Evolutionary conservation across 305 asterid genomes (phyloP).

Genomic region (Stenogyne calaminthoides): DNA sequence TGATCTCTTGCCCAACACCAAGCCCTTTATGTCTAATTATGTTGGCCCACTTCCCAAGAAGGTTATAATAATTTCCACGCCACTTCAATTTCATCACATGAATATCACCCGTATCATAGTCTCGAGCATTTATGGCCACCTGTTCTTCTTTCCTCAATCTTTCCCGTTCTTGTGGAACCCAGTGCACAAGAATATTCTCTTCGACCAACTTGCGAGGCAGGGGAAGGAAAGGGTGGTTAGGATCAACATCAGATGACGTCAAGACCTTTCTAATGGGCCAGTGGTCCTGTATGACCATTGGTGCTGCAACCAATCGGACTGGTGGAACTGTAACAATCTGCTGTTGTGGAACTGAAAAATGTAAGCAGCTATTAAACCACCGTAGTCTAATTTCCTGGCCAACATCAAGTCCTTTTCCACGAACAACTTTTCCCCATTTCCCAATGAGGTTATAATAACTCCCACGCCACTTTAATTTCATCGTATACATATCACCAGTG

Average conservation of each 20-base stretch:
- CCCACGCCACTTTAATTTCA: conserved; percentile 59
- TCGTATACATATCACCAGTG: conserved; percentile 45
- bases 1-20: conserved; percentile 52
- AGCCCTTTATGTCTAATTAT: conserved; percentile 49
- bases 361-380: conserved; percentile 47
- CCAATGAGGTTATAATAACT: conserved; percentile 52
- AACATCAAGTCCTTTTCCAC: conserved; percentile 52
- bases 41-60: conserved; percentile 50
- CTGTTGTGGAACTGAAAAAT: conserved; percentile 52
- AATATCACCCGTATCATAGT: conserved; percentile 49
- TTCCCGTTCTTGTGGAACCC: conserved; percentile 52
- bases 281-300: conserved; percentile 48
- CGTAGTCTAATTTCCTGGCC: conserved; percentile 56
- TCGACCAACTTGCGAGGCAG: conserved; percentile 55
- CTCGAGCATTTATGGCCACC: conserved; percentile 48
- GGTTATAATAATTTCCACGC: conserved; percentile 50
- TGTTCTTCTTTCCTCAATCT: conserved; percentile 55
- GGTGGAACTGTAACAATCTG: conserved; percentile 41
- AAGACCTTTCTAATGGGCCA: conserved; percentile 53
- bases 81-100: conserved; percentile 53
- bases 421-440: conserved; percentile 59
- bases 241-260: conserved; percentile 55
- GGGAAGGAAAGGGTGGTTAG: conserved; percentile 54
- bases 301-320: conserved; percentile 34
- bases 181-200: conserved; percentile 51